These are phyloP conservation scores for Hsuehochloa calcarea DNA, from an alignment of 176 grass and related monocot species.

Conservation along the genomic window DNA sequence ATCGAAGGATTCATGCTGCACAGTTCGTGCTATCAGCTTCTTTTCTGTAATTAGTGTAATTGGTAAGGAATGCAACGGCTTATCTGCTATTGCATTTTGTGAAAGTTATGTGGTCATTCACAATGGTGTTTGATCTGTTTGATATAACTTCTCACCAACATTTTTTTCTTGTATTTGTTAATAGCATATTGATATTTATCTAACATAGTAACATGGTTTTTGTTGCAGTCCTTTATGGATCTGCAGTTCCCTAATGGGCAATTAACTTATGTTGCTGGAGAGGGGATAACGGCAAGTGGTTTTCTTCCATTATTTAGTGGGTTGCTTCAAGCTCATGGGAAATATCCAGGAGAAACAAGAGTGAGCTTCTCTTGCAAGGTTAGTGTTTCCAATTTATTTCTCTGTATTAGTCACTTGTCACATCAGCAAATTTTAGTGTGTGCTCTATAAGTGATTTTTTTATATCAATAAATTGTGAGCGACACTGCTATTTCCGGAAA, in stretches of 20 bases:
- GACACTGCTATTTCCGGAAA: not conserved
- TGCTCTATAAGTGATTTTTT: not conserved
- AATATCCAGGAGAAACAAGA: constrained; percentile 85
- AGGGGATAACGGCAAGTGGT: constrained; percentile 78
- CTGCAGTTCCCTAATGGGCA: constrained; percentile 96
- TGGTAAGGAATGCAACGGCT: not conserved
- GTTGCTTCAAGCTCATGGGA: constrained; percentile 88
- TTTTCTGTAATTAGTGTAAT: not conserved
- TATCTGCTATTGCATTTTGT: not conserved
- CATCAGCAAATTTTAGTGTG: not conserved
- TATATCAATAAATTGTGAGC: not conserved
- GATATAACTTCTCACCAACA: not conserved
- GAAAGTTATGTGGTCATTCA: not conserved
- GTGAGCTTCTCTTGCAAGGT: constrained; percentile 92
- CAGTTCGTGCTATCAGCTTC: not conserved
- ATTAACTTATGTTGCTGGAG: constrained; percentile 84
- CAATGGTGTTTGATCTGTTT: not conserved
- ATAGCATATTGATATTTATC: not conserved
- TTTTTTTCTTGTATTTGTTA: not conserved
- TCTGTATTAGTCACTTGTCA: not conserved
- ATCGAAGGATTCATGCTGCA: not conserved
- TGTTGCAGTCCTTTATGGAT: constrained; percentile 86
- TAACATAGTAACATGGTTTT: not conserved
- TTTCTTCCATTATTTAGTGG: constrained; percentile 86
- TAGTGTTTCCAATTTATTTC: constrained; percentile 28